phyloP scores from a whole-genome alignment of 805 yeast species.

The Kodamaea hsintzibuensis region DNA sequence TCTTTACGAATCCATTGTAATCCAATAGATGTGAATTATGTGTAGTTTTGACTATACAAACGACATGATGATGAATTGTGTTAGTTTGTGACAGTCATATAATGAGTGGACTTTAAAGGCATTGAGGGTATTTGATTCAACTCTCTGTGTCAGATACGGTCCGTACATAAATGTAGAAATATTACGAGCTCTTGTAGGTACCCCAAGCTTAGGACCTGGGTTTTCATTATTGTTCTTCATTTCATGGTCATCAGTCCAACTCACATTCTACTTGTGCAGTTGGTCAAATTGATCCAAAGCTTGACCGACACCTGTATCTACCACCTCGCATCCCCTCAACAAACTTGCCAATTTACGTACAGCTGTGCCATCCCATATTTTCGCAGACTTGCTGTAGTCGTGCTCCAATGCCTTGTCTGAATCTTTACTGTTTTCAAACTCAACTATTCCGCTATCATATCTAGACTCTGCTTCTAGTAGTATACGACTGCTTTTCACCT shows the following conservation, averaged over 20 bases:
- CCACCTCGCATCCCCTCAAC: constrained; percentile 33
- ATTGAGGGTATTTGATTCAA: background rate
- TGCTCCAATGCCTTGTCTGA: constrained; percentile 40
- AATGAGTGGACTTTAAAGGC: constrained; percentile 4
- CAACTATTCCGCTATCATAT: constrained; percentile 42
- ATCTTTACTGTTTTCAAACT: constrained; percentile 25
- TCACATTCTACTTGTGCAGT: no score
- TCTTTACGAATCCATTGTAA: no score
- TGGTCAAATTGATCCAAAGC: background rate
- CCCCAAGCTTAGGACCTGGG: no score
- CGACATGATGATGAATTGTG: constrained; percentile 1
- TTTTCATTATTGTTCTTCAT: no score
- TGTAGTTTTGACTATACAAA: constrained; percentile 2
- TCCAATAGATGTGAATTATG: no score
- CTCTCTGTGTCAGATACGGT: constrained; percentile 7
- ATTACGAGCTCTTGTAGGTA: no score
- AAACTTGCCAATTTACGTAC: constrained; percentile 49
- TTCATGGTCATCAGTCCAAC: no score
- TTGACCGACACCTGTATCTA: constrained; percentile 3
- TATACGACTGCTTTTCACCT: constrained; percentile 17
- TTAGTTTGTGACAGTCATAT: constrained; percentile 2
- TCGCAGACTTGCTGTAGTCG: constrained; percentile 42
- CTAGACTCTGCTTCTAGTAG: constrained; percentile 14
- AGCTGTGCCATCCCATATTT: constrained; percentile 47
- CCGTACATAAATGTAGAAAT: background rate